Conservation (phyloP, 805 yeast species). For the Zygosaccharomyces bailii region DNA sequence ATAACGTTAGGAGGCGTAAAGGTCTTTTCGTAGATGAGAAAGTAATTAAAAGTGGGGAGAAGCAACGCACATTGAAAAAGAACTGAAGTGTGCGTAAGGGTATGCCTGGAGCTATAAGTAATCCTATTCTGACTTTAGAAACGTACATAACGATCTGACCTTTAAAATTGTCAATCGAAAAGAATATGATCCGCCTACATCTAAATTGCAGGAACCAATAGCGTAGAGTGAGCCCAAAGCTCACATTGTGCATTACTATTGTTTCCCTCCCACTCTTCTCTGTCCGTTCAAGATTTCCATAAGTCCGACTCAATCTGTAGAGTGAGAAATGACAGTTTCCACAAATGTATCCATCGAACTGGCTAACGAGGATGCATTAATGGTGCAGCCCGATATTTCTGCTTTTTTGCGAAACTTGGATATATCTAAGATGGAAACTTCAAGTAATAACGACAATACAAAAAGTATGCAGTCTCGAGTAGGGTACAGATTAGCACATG, state of each 20-base stretch:
- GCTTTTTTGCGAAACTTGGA: not conserved
- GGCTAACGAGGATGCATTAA: conserved; percentile 4
- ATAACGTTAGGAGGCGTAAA: conserved; percentile 73
- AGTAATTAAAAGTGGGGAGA: conserved; percentile 87
- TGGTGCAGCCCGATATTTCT: conserved; percentile 3
- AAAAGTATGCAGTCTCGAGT: not conserved
- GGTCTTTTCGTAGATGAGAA: conserved; percentile 89
- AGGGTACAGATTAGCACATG: not conserved
- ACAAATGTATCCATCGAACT: conserved; percentile 10
- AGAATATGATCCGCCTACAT: too few species aligned
- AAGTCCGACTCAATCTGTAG: not conserved
- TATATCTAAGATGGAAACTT: not conserved
- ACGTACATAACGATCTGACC: conserved; percentile 7
- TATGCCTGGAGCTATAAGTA: too few species aligned
- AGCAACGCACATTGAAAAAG: conserved; percentile 82
- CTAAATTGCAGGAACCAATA: too few species aligned
- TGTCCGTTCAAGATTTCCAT: not conserved
- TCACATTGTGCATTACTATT: too few species aligned
- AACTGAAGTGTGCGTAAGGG: too few species aligned
- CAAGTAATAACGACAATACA: conserved; percentile 19
- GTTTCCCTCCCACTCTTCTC: not conserved
- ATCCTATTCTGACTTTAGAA: too few species aligned
- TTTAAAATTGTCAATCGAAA: too few species aligned
- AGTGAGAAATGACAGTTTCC: not conserved
- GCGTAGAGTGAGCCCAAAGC: too few species aligned